Conservation (phyloP, 2,329 filamentous ascomycete species). For the Colletotrichum phormii region DNA sequence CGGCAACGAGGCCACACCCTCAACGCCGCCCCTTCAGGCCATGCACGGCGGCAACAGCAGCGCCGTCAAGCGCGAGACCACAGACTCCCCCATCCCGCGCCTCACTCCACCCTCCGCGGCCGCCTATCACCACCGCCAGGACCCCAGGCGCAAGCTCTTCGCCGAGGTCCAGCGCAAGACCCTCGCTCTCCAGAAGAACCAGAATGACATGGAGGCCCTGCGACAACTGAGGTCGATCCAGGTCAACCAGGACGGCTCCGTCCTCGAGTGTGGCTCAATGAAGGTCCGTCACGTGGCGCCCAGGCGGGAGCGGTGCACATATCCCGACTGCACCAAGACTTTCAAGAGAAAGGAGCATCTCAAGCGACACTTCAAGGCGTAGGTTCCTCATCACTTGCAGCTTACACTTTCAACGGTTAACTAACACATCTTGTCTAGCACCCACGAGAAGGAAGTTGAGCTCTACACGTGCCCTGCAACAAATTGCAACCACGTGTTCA, state of each 20-base stretch:
- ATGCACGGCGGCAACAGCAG: slow-evolving; percentile 42
- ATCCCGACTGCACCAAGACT: slow-evolving; percentile 58
- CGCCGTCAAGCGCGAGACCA: slow-evolving; percentile 50
- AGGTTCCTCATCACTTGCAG: slow-evolving; percentile 39
- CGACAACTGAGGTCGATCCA: slow-evolving; percentile 33
- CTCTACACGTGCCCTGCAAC: slow-evolving; percentile 37
- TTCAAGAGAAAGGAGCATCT: slow-evolving; percentile 67
- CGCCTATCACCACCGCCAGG: slow-evolving; percentile 42
- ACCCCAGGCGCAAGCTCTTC: slow-evolving; percentile 51
- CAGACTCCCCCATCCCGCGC: slow-evolving; percentile 45
- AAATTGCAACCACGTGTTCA: slow-evolving; percentile 37
- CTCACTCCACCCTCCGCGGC: slow-evolving; percentile 47
- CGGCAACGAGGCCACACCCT: slow-evolving; percentile 42
- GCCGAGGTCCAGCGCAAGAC: slow-evolving; percentile 58
- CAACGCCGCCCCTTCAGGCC: slow-evolving; percentile 44
- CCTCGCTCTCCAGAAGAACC: slow-evolving; percentile 55
- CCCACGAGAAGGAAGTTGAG: slow-evolving; percentile 37
- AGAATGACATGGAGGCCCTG: slow-evolving; percentile 42
- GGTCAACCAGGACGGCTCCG: slow-evolving; percentile 33
- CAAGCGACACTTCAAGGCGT: slow-evolving; percentile 66
- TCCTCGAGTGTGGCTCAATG: slow-evolving; percentile 34
- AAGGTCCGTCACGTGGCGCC: slow-evolving; percentile 38
- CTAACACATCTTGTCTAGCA: slow-evolving; percentile 10
- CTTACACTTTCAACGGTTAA: slow-evolving; percentile 31
- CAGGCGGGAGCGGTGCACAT: slow-evolving; percentile 51